These are phyloP conservation scores for Pyrenophora teres DNA, from an alignment of 2,329 filamentous ascomycete species.

Conservation along the genomic window DNA sequence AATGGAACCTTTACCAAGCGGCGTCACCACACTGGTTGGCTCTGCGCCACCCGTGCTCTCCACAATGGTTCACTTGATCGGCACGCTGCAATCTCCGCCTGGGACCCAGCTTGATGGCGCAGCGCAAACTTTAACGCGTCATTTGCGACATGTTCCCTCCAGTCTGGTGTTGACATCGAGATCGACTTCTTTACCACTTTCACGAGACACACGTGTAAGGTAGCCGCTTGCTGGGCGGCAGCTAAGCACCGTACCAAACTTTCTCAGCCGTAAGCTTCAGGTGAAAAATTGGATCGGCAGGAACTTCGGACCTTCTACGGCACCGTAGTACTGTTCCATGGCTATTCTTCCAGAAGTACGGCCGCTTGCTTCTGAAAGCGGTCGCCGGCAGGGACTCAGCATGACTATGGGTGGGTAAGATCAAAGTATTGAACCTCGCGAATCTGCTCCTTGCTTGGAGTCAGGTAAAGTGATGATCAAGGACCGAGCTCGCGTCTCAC, in stretches of 20 bases:
- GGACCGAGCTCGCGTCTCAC: no score
- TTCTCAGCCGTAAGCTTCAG: not conserved
- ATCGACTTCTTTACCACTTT: constrained; percentile 1
- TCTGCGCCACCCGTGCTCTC: constrained; percentile 8
- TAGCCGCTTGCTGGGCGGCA: constrained; percentile 12
- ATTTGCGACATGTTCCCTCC: constrained; percentile 1
- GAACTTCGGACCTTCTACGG: constrained; percentile 13
- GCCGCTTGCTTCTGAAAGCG: not conserved
- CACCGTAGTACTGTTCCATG: constrained; percentile 7
- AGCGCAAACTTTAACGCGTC: constrained; percentile 8
- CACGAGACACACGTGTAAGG: constrained; percentile 10
- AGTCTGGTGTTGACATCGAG: constrained; percentile 1
- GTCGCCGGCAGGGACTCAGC: no score
- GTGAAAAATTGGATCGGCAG: constrained; percentile 11
- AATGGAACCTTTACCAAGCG: constrained; percentile 9
- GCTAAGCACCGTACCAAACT: constrained; percentile 13
- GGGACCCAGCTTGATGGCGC: constrained; percentile 8
- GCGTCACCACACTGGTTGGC: constrained; percentile 6
- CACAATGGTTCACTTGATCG: constrained; percentile 13
- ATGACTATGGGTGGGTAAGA: no score
- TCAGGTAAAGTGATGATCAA: no score
- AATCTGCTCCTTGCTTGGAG: not conserved
- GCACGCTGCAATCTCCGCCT: constrained; percentile 1
- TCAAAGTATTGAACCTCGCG: not conserved
- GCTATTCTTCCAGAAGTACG: constrained; percentile 5